Evolutionary conservation across 139 green algal genomes (phyloP).

Genomic region (Eudorina sp.): DNA sequence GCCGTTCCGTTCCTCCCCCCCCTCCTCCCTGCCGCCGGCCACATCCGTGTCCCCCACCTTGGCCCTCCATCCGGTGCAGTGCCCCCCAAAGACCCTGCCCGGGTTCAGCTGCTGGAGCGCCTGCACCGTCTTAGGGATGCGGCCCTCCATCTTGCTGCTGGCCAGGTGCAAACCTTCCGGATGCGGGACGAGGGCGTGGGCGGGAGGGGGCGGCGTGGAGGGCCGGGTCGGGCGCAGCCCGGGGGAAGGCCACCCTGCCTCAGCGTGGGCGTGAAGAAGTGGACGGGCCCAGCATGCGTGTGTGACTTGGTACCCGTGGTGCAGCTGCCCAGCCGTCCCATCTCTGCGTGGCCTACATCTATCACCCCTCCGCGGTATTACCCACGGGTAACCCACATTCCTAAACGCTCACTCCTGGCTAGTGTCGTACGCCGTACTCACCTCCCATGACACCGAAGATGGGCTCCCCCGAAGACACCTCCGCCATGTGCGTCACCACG

Average conservation of each 20-base stretch:
- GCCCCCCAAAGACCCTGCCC: constrained; percentile 38
- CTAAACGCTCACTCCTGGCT: background rate
- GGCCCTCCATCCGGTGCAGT: constrained; percentile 63
- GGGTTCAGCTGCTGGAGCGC: constrained; percentile 34
- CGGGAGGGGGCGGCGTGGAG: too few relatives aligned
- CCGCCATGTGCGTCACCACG: constrained; percentile 43
- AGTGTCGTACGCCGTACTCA: constrained; percentile 25
- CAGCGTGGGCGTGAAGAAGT: too few relatives aligned
- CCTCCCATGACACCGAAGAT: constrained; percentile 58
- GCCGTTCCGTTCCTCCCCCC: background rate
- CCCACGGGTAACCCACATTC: background rate
- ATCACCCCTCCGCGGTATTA: too few relatives aligned
- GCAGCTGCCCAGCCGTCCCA: too few relatives aligned
- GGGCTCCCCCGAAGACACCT: background rate
- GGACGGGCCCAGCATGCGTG: too few relatives aligned
- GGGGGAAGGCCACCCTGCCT: too few relatives aligned
- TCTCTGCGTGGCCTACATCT: too few relatives aligned
- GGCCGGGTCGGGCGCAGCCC: too few relatives aligned
- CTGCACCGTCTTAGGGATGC: constrained; percentile 52
- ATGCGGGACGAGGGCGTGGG: too few relatives aligned
- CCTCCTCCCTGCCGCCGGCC: background rate
- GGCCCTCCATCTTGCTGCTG: constrained; percentile 14
- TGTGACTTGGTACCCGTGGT: too few relatives aligned
- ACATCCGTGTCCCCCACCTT: constrained; percentile 21
- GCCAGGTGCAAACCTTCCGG: constrained; percentile 68